A percentile compares a stretch with the other conserved stretches of the same genome.
Conservation (phyloP, 306 rosid species). For the Ceratonia siliqua region DNA sequence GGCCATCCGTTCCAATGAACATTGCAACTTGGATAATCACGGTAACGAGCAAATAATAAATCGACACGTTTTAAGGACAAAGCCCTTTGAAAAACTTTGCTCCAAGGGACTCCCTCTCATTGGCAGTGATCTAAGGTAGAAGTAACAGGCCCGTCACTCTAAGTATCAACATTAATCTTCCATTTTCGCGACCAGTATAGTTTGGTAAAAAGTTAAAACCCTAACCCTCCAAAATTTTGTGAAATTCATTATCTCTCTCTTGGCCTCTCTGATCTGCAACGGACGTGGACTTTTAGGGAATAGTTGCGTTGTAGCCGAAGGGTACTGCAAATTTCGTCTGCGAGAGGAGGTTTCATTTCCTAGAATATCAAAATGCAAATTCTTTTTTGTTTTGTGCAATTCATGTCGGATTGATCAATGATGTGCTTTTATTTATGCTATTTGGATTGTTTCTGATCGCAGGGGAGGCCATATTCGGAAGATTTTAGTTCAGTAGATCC, state of each 20-base stretch:
- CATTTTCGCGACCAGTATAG: background rate
- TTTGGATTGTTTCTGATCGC: conserved; percentile 39
- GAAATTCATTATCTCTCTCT: conserved; percentile 29
- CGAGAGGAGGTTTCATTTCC: conserved; percentile 35
- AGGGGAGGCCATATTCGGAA: conserved; percentile 47
- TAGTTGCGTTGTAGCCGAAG: conserved; percentile 36
- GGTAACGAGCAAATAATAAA: background rate
- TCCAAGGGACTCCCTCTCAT: background rate
- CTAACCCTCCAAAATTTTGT: conserved; percentile 39
- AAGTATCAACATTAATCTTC: conserved; percentile 8
- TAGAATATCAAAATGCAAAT: background rate
- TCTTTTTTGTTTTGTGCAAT: background rate
- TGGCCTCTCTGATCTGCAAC: conserved; percentile 60
- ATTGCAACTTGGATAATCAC: background rate
- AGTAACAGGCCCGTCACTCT: background rate
- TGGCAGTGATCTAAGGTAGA: conserved; percentile 25
- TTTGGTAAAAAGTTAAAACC: conserved; percentile 51
- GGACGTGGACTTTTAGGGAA: conserved; percentile 29
- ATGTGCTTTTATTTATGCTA: conserved; percentile 8
- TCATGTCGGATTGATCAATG: conserved; percentile 1
- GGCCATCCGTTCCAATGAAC: background rate
- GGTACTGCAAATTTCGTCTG: conserved; percentile 31
- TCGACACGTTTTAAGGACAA: conserved; percentile 16
- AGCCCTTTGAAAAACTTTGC: background rate
- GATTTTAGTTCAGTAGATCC: conserved; percentile 28